Conservation (phyloP, 352 stramenopile species). For the Pythium folliculosum region DNA sequence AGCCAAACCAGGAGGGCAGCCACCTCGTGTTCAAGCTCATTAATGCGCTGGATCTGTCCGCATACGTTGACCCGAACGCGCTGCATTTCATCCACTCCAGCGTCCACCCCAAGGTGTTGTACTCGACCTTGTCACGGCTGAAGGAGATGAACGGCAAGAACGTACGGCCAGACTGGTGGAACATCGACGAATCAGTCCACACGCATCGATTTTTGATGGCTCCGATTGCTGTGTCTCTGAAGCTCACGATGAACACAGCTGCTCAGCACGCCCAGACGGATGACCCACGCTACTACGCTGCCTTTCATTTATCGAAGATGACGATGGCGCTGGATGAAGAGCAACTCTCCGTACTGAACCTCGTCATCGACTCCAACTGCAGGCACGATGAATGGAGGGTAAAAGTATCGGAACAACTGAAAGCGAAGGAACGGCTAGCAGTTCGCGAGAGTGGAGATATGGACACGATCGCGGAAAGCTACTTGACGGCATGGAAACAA, state of each 20-base stretch:
- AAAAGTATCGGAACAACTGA: constrained; percentile 71
- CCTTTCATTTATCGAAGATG: constrained; percentile 81
- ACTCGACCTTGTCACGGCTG: constrained; percentile 72
- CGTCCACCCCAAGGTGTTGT: constrained; percentile 74
- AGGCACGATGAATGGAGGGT: constrained; percentile 75
- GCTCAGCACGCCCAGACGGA: constrained; percentile 66
- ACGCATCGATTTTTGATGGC: constrained; percentile 82
- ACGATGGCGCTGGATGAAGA: constrained; percentile 80
- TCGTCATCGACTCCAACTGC: constrained; percentile 73
- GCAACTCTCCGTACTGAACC: constrained; percentile 75
- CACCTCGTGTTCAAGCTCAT: constrained; percentile 89
- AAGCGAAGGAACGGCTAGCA: constrained; percentile 52
- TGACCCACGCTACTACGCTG: constrained; percentile 74
- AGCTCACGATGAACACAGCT: constrained; percentile 89
- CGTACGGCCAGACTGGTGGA: constrained; percentile 74
- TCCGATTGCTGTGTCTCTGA: constrained; percentile 80
- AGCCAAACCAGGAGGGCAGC: constrained; percentile 32
- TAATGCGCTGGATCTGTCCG: constrained; percentile 82
- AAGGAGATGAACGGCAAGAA: constrained; percentile 81
- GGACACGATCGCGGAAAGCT: constrained; percentile 52
- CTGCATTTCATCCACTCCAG: constrained; percentile 88
- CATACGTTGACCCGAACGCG: constrained; percentile 83
- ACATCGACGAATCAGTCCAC: constrained; percentile 62
- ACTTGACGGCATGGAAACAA: constrained; percentile 72
- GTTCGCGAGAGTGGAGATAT: constrained; percentile 46